These are phyloP conservation scores for Nasturtium officinale DNA, from an alignment of 345 rosid species.

Conservation along the genomic window DNA sequence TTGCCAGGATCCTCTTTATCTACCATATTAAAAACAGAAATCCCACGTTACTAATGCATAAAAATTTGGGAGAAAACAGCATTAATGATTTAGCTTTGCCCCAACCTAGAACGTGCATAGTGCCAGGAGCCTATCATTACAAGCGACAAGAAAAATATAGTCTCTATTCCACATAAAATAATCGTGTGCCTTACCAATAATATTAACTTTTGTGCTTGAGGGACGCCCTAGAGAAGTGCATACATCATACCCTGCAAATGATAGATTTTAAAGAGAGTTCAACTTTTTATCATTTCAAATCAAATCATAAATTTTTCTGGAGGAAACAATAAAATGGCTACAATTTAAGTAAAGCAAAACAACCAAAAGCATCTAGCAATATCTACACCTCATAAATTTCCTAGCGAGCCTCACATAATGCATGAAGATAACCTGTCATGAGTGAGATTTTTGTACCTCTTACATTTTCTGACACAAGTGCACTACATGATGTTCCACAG, in stretches of 20 bases:
- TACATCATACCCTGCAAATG: constrained; percentile 78
- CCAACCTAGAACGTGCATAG: constrained; percentile 5
- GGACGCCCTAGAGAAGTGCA: constrained; percentile 71
- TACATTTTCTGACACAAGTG: constrained; percentile 59
- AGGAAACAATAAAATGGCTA: background rate
- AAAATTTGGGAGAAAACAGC: background rate
- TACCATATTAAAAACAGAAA: constrained; percentile 40
- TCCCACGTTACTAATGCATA: background rate
- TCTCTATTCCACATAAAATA: background rate
- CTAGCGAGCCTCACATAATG: background rate
- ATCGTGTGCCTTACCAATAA: constrained; percentile 60
- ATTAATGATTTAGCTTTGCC: background rate
- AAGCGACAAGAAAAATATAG: background rate
- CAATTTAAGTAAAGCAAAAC: background rate
- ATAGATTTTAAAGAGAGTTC: constrained; percentile 22
- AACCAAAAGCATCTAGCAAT: constrained; percentile 15
- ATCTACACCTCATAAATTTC: background rate
- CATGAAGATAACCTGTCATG: background rate
- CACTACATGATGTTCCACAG: constrained; percentile 86
- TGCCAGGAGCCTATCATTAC: constrained; percentile 1
- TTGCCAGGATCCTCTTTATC: constrained; percentile 72
- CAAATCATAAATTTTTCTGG: background rate
- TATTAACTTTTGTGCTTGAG: constrained; percentile 50
- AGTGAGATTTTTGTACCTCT: constrained; percentile 55
- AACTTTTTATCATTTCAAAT: background rate